Percentiles rank a stretch among this genome's conserved stretches.
phyloP scores from a whole-genome alignment of 495 filamentous ascomycete species.

The Filosporella fistucella region DNA sequence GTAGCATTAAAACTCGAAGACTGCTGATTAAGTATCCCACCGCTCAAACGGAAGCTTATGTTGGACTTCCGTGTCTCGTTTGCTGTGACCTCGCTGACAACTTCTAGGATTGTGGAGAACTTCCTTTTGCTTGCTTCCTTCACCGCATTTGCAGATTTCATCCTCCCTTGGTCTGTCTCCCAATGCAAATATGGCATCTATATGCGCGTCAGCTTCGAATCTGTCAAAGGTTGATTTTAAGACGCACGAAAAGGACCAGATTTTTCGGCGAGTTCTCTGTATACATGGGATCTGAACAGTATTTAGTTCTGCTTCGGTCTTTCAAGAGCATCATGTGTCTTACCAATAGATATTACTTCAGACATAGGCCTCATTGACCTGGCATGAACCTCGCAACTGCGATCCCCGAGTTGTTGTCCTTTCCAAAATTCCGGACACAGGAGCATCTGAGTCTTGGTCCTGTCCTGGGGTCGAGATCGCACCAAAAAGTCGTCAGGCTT shows the following conservation, averaged over 20 bases:
- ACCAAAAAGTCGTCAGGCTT: conserved; percentile 8
- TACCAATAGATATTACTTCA: conserved; percentile 4
- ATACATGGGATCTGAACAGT: neutral
- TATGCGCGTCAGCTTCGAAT: neutral
- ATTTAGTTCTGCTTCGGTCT: conserved; percentile 24
- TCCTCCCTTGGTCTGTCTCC: conserved; percentile 41
- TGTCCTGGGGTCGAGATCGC: neutral
- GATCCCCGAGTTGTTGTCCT: conserved; percentile 25
- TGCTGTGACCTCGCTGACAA: neutral
- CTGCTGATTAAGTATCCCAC: neutral
- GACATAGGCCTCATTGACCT: conserved; percentile 32
- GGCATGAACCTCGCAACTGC: conserved; percentile 27
- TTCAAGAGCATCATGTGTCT: conserved; percentile 9
- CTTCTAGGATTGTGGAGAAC: neutral
- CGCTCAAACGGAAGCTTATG: neutral
- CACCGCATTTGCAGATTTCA: neutral
- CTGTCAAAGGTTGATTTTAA: neutral
- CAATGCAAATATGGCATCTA: conserved; percentile 69
- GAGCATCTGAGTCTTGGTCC: conserved; percentile 18
- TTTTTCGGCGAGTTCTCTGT: conserved; percentile 26
- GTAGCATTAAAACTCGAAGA: neutral
- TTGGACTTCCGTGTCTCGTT: neutral
- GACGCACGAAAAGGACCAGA: conserved; percentile 34
- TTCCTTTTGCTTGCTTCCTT: neutral
- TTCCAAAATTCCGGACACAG: conserved; percentile 28